A percentile compares a stretch with the other conserved stretches of the same genome.
Conservation (phyloP, 108 stramenopile genomes). For the Fragilariopsis cylindrus region DNA sequence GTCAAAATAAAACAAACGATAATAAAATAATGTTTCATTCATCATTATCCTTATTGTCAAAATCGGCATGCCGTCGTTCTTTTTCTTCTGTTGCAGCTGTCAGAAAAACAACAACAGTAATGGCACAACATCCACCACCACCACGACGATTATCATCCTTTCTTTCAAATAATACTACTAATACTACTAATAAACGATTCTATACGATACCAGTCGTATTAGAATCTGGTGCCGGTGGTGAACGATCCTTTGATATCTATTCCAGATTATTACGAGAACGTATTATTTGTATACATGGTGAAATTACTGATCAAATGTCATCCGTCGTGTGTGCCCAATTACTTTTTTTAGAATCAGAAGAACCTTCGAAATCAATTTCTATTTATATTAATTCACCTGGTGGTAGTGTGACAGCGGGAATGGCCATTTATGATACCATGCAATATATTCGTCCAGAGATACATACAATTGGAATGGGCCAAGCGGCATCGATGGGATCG, state of each 20-base stretch:
- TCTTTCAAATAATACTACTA: too few relatives aligned
- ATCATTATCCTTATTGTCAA: too few relatives aligned
- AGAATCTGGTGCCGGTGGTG: conserved; percentile 66
- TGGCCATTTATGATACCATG: conserved; percentile 97
- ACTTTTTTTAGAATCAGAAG: conserved; percentile 91
- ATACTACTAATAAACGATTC: not conserved
- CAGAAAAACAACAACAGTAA: too few relatives aligned
- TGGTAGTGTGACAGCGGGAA: conserved; percentile 91
- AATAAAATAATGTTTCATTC: too few relatives aligned
- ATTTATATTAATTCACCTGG: conserved; percentile 97
- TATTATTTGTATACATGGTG: conserved; percentile 93
- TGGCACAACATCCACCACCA: too few relatives aligned
- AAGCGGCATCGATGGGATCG: conserved; percentile 95
- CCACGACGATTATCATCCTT: too few relatives aligned
- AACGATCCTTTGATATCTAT: conserved; percentile 95
- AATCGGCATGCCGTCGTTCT: too few relatives aligned
- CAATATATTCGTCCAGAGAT: conserved; percentile 92
- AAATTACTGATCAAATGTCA: conserved; percentile 92
- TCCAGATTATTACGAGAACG: conserved; percentile 94
- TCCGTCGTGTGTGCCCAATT: conserved; percentile 92
- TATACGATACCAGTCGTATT: conserved; percentile 54
- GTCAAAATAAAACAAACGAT: too few relatives aligned
- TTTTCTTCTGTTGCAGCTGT: too few relatives aligned
- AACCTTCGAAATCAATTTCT: conserved; percentile 82
- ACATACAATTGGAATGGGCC: conserved; percentile 97